A percentile compares a stretch with the other conserved stretches of the same genome.
Evolutionary conservation across 805 yeast genomes (phyloP).

Genomic region (Metschnikowia dekortorum): DNA sequence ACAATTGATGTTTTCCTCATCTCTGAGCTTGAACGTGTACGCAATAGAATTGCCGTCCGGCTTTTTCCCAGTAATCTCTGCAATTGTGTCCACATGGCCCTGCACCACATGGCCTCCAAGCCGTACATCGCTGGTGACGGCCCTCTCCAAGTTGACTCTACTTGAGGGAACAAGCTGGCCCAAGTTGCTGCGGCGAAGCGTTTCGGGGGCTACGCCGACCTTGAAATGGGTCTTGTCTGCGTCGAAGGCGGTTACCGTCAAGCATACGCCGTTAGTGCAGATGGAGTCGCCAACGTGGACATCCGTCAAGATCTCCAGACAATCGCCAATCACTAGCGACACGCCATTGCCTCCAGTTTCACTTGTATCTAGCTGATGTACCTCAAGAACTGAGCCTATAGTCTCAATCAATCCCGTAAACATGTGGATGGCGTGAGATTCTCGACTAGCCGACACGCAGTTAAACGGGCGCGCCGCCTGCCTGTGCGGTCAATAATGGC

Average conservation of each 20-base stretch:
- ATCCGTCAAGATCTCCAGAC: conserved; percentile 61
- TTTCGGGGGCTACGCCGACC: conserved; percentile 92
- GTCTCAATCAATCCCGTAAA: conserved; percentile 92
- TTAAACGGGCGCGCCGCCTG: neutral
- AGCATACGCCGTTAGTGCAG: conserved; percentile 82
- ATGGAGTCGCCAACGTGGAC: conserved; percentile 94
- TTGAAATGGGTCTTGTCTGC: conserved; percentile 52
- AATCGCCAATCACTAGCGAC: conserved; percentile 61
- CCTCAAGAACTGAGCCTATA: conserved; percentile 62
- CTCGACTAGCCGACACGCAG: neutral
- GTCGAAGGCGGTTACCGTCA: conserved; percentile 83
- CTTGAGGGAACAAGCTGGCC: conserved; percentile 55
- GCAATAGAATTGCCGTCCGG: conserved; percentile 75
- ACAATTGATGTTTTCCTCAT: conserved; percentile 56
- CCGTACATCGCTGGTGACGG: conserved; percentile 76
- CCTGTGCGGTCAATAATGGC: too few species aligned
- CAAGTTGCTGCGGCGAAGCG: conserved; percentile 74
- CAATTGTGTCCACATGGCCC: conserved; percentile 94
- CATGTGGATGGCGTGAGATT: conserved; percentile 42
- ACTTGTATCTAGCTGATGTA: conserved; percentile 42
- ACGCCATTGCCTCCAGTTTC: conserved; percentile 70
- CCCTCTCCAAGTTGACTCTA: conserved; percentile 85
- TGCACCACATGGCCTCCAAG: conserved; percentile 98
- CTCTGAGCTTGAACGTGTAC: conserved; percentile 69
- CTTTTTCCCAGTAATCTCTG: conserved; percentile 48